phyloP scores from a whole-genome alignment of 306 rosid species.

The Psophocarpus tetragonolobus region DNA sequence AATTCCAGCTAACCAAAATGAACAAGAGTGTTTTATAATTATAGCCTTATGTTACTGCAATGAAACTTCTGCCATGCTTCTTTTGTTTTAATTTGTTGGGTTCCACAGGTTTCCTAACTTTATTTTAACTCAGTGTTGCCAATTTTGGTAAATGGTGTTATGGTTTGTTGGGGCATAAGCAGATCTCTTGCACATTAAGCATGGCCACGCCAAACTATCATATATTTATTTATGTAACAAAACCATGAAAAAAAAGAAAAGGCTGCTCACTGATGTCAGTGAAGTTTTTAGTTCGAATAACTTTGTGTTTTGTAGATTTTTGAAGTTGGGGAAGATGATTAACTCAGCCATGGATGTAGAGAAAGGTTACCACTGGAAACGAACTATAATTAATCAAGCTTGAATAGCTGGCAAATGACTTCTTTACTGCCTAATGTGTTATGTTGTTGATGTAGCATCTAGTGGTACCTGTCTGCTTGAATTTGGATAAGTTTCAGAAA shows the following conservation, averaged over 20 bases:
- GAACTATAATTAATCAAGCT: background rate
- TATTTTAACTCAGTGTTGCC: background rate
- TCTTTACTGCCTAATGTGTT: background rate
- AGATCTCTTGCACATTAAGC: background rate
- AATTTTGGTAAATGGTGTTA: background rate
- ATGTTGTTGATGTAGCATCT: background rate
- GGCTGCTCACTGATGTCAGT: background rate
- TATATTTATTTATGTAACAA: background rate
- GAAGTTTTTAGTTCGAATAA: conserved; percentile 4
- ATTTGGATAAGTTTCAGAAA: conserved; percentile 30
- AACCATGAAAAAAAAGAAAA: background rate
- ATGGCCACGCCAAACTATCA: background rate
- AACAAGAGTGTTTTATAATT: background rate
- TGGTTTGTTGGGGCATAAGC: background rate
- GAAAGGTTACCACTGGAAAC: background rate
- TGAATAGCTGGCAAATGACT: conserved; percentile 12
- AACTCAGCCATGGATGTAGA: background rate
- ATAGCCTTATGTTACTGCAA: background rate
- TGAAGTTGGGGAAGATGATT: conserved; percentile 11
- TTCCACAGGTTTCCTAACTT: background rate
- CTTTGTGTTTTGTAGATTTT: background rate
- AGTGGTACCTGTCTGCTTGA: conserved; percentile 18
- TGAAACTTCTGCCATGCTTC: background rate
- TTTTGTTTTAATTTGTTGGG: conserved; percentile 15
- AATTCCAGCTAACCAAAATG: background rate